Evolutionary conservation across 2,329 filamentous ascomycete species (phyloP), one percentile per base, ranked within the genome.

Genomic region (Xylariaceae sp.): DNA sequence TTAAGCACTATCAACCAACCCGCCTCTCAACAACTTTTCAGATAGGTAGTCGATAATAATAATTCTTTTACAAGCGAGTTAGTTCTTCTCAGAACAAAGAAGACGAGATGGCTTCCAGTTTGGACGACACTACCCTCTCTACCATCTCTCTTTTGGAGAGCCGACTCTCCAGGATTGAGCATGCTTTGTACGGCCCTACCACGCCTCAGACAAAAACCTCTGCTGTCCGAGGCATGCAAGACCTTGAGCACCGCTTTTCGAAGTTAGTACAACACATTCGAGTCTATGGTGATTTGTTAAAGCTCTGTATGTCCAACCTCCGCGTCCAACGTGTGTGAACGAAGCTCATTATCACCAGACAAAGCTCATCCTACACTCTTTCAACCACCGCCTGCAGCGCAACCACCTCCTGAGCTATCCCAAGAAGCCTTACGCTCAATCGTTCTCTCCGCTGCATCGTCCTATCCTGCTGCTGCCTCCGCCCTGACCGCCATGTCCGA

Each of bases 91-190:
- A 12, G 11, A 23, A 19, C 22, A 3, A 19, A 29, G 19, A 40
- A 35, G 8, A 29, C 44, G 49, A 40, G 44, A 60, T 62, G 55
- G 55, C 56, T 42, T 53, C 56, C 49, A 63, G 67, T 6, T 63
- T 79, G 20, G 76, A 80, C 57, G 67, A 73, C 43, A 79, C 76
- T 4, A 73, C 76, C 1, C 65, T 80, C 7, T 68, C 72, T 25
- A 82, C 79, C 1, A 71, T 83, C 48, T 71, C 69, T 34, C 68
- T 82, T 21, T 71, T 83, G 27, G 78, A 82, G 57, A 68, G 74
- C 40, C 79, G 80, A n/a, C 71, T 83, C 10, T 64, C 73, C 14
- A 77, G 79, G 37, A 67, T 83, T 47, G 80, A 83, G 55, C 77
- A 82, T 53, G 62, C 82, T 3, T 69, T 83, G 36, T 73, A 77